Conservation (phyloP, 2,329 filamentous ascomycete species). For the Alternaria longipes region DNA sequence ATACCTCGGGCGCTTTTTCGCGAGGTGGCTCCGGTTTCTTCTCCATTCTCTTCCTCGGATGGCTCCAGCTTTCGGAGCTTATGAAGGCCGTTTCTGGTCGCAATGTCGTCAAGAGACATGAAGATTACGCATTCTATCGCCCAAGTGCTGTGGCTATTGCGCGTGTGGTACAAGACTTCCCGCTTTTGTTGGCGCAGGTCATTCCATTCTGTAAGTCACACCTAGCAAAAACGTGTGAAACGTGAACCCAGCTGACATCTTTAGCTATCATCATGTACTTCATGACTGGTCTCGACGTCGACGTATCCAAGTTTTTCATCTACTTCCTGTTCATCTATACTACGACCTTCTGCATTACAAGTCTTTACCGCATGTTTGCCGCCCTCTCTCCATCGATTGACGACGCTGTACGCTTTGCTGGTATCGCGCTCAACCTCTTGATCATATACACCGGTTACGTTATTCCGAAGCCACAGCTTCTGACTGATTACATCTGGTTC, state of each 20-base stretch:
- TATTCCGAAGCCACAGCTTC: constrained; percentile 70
- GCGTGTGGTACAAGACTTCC: constrained; percentile 70
- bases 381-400: constrained; percentile 71
- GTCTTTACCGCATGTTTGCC: constrained; percentile 73
- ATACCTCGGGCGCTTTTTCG: constrained; percentile 69
- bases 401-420: constrained; percentile 71
- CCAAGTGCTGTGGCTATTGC: constrained; percentile 71
- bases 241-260: constrained; percentile 15
- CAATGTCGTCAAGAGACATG: constrained; percentile 72
- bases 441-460: constrained; percentile 73
- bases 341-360: constrained; percentile 69
- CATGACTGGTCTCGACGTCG: constrained; percentile 66
- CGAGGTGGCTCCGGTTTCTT: constrained; percentile 73
- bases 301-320: constrained; percentile 71
- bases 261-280: constrained; percentile 69
- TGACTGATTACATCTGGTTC: constrained; percentile 70
- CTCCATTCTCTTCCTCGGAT: constrained; percentile 71
- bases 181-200: constrained; percentile 66
- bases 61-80: constrained; percentile 79
- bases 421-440: constrained; percentile 69
- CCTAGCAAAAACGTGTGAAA: not conserved
- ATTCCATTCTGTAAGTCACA: constrained; percentile 59
- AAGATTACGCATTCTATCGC: constrained; percentile 75
- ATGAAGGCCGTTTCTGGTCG: constrained; percentile 79
- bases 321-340: constrained; percentile 71